Percentiles rank a stretch among this genome's conserved stretches.
phyloP scores from a whole-genome alignment of 768 basidiomycete species.

The Lactarius tabidus region DNA sequence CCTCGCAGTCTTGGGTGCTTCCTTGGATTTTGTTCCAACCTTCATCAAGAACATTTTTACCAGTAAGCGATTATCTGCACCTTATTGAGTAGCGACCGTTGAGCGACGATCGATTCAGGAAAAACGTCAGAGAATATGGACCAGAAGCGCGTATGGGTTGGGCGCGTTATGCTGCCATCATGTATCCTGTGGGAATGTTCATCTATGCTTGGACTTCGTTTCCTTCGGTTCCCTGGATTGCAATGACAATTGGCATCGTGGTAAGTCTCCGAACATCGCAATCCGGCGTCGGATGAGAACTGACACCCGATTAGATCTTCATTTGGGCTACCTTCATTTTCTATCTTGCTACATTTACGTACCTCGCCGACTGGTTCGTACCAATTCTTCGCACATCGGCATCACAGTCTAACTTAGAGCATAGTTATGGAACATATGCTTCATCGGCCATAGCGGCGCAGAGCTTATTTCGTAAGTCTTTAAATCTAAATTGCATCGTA shows the following conservation, averaged over 20 bases:
- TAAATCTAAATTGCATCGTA: neutral
- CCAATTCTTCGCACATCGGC: neutral
- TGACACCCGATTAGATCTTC: constrained; percentile 33
- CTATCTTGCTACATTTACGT: constrained; percentile 44
- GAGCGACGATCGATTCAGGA: constrained; percentile 22
- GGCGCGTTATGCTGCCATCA: constrained; percentile 50
- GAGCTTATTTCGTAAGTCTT: constrained; percentile 43
- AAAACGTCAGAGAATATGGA: constrained; percentile 31
- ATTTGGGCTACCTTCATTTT: constrained; percentile 39
- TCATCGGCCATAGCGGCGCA: constrained; percentile 54
- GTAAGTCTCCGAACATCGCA: constrained; percentile 20
- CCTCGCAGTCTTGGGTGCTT: constrained; percentile 48
- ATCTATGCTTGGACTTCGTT: constrained; percentile 70
- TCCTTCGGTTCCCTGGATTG: constrained; percentile 56
- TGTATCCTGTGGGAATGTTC: constrained; percentile 60
- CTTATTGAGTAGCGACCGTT: neutral
- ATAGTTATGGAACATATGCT: constrained; percentile 44
- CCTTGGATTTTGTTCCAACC: constrained; percentile 30
- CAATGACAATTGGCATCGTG: constrained; percentile 48
- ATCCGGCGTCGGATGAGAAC: neutral
- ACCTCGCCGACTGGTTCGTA: constrained; percentile 49
- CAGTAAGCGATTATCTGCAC: constrained; percentile 17
- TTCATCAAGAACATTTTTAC: constrained; percentile 33
- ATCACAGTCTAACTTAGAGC: neutral
- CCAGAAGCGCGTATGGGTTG: constrained; percentile 60